Conservation (phyloP, 2,329 filamentous ascomycete species). For the Seiridium cupressi region DNA sequence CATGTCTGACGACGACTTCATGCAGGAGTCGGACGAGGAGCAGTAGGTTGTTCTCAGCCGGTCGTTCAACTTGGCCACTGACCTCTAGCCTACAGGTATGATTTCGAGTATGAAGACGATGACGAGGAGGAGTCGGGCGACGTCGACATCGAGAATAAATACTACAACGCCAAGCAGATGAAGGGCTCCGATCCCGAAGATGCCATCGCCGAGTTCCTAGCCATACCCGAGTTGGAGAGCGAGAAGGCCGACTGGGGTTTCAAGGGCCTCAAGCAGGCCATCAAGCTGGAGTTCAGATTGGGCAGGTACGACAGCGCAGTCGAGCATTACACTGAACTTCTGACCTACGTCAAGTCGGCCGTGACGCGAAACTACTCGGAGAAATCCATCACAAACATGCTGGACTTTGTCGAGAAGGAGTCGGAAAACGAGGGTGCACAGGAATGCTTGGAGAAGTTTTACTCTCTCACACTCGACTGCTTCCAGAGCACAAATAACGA, state of each 20-base stretch:
- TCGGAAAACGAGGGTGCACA: constrained; percentile 66
- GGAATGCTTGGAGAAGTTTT: constrained; percentile 89
- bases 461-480: constrained; percentile 86
- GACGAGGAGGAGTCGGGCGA: constrained; percentile 86
- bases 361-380: constrained; percentile 98
- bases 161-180: constrained; percentile 98
- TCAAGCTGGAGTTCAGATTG: constrained; percentile 95
- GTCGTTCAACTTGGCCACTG: background rate
- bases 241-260: constrained; percentile 99
- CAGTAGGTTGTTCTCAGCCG: constrained; percentile 50
- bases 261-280: constrained; percentile 96
- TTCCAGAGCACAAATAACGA: constrained; percentile 99
- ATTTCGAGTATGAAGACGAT: constrained; percentile 95
- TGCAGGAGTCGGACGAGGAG: constrained; percentile 88
- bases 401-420: constrained; percentile 96
- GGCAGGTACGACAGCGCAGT: constrained; percentile 84
- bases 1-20: constrained; percentile 90
- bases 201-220: constrained; percentile 90
- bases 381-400: constrained; percentile 99
- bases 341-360: constrained; percentile 95
- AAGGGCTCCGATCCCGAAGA: constrained; percentile 84
- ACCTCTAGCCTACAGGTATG: constrained; percentile 58
- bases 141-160: constrained; percentile 98
- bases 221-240: constrained; percentile 76
- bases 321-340: constrained; percentile 88